Conservation (phyloP, 192 early-diverging fungal genomes). For the Neocallimastix lanati region DNA sequence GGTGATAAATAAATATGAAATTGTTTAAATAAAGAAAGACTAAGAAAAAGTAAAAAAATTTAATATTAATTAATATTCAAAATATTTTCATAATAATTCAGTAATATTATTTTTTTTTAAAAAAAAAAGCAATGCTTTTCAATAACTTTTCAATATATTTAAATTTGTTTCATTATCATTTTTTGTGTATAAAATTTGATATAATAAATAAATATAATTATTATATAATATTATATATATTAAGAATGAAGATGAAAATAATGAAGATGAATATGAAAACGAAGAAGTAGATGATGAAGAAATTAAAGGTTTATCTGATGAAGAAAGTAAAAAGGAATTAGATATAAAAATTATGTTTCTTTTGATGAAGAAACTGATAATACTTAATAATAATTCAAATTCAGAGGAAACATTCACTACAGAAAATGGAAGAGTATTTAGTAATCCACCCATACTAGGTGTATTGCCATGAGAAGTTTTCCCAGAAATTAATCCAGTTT, state of each 20-base stretch:
- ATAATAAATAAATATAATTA: too few relatives aligned
- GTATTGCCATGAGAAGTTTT: slow-evolving; percentile 28
- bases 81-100: too few relatives aligned
- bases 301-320: slow-evolving; percentile 12
- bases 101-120: too few relatives aligned
- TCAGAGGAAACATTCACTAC: slow-evolving; percentile 4
- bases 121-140: too few relatives aligned
- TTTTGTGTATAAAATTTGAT: too few relatives aligned
- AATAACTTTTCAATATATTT: too few relatives aligned
- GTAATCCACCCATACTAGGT: slow-evolving; percentile 2
- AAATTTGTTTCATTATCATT: too few relatives aligned
- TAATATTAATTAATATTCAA: too few relatives aligned
- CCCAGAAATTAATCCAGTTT: slow-evolving; percentile 81
- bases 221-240: slow-evolving; percentile 12
- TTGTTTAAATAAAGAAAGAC: too few relatives aligned
- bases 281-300: slow-evolving; percentile 22
- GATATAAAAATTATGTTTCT: slow-evolving; percentile 5
- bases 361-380: slow-evolving; percentile 22
- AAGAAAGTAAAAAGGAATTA: slow-evolving; percentile 9
- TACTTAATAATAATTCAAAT: slow-evolving; percentile 1
- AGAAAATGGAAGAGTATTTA: slow-evolving; percentile 8
- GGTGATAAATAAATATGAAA: too few relatives aligned
- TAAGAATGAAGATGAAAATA: slow-evolving; percentile 17
- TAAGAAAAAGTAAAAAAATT: too few relatives aligned
- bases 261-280: slow-evolving; percentile 11